Evolutionary conservation across 2,329 filamentous ascomycete genomes (phyloP).

Genomic region (Arthrobotrys iridis): DNA sequence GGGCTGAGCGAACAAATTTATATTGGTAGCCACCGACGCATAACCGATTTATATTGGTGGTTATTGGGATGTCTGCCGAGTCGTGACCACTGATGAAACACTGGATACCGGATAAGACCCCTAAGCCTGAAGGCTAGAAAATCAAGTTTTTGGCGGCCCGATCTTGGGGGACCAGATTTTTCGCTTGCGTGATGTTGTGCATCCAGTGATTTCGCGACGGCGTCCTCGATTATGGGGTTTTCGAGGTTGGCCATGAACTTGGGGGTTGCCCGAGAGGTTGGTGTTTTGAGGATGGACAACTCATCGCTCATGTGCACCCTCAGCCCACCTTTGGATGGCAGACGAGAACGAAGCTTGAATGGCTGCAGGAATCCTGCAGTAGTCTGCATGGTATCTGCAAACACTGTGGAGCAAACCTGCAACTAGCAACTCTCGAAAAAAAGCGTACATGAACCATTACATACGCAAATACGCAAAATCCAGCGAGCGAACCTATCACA

Average conservation of each 20-base stretch:
- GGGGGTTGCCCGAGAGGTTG: slow-evolving; percentile 7
- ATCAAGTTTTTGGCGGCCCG: slow-evolving; percentile 40
- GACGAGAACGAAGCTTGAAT: slow-evolving; percentile 7
- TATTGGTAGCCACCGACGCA: neutral
- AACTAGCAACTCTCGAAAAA: no score
- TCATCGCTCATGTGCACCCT: slow-evolving; percentile 54
- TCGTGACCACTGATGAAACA: slow-evolving; percentile 52
- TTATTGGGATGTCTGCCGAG: neutral
- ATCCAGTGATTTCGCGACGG: slow-evolving; percentile 54
- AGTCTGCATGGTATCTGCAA: slow-evolving; percentile 36
- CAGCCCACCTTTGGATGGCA: slow-evolving; percentile 20
- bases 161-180: slow-evolving; percentile 32
- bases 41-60: no score
- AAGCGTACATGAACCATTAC: slow-evolving; percentile 24
- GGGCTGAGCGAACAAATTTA: slow-evolving; percentile 30
- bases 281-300: slow-evolving; percentile 39
- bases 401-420: slow-evolving; percentile 31
- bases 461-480: slow-evolving; percentile 45
- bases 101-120: slow-evolving; percentile 9
- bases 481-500: slow-evolving; percentile 50
- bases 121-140: slow-evolving; percentile 16
- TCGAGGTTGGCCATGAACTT: neutral
- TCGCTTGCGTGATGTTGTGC: slow-evolving; percentile 54
- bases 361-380: slow-evolving; percentile 33
- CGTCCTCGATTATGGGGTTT: slow-evolving; percentile 9